These are phyloP conservation scores for Trypanosoma grayi DNA, from an alignment of 208 protist species.

Conservation along the genomic window DNA sequence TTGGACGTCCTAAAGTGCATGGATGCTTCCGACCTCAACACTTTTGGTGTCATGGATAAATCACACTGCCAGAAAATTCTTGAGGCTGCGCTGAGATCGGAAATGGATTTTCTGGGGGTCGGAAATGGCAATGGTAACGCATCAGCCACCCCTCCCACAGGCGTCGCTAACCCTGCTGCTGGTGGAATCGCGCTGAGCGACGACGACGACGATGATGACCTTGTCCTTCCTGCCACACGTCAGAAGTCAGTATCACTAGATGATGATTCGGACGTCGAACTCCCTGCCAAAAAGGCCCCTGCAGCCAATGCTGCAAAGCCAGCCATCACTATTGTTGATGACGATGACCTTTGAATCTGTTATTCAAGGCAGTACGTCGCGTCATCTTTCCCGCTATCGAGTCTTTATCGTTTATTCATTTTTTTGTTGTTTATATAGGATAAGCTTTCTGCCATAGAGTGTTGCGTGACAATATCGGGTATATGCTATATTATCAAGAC, in stretches of 20 bases:
- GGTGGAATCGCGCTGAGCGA: not conserved
- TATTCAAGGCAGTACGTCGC: not conserved
- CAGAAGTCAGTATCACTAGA: constrained; percentile 5
- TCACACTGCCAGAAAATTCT: constrained; percentile 23
- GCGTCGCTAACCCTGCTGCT: not conserved
- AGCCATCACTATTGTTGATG: constrained; percentile 17
- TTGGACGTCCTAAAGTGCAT: constrained; percentile 27
- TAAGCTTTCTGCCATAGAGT: no score
- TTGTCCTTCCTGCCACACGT: not conserved
- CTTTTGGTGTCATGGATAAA: constrained; percentile 22
- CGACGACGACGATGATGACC: constrained; percentile 15
- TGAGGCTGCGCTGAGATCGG: constrained; percentile 9
- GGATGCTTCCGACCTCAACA: constrained; percentile 26
- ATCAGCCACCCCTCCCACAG: not conserved
- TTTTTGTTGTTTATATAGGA: no score
- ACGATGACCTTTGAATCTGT: constrained; percentile 17
- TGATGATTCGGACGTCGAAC: constrained; percentile 25
- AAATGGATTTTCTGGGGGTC: not conserved
- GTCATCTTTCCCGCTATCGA: not conserved
- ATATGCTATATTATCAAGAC: no score
- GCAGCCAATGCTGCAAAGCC: not conserved
- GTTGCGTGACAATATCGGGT: no score
- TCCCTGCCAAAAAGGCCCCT: not conserved
- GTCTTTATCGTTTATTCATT: constrained; percentile 5
- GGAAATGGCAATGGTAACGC: not conserved